These are phyloP conservation scores for Phytophthora lateralis DNA, from an alignment of 352 stramenopile genomes.

Conservation along the genomic window DNA sequence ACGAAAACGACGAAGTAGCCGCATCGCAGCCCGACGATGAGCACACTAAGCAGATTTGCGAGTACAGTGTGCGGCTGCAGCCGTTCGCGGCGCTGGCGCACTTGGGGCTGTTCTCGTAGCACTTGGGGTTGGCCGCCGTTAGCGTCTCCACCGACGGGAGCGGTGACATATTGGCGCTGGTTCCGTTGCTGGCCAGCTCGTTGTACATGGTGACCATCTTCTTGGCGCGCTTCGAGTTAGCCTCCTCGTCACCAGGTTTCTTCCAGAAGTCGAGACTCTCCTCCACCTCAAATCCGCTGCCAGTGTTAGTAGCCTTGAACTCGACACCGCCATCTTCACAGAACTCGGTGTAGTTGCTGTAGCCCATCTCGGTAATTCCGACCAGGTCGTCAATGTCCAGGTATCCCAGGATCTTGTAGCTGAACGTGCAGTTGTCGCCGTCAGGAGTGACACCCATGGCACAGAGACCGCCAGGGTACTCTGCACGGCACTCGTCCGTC, in stretches of 20 bases:
- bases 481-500: constrained; percentile 42
- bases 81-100: constrained; percentile 44
- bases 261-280: constrained; percentile 66
- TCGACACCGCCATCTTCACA: constrained; percentile 60
- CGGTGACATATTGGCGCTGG: constrained; percentile 46
- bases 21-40: constrained; percentile 36
- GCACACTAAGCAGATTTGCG: constrained; percentile 62
- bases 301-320: constrained; percentile 49
- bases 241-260: constrained; percentile 43
- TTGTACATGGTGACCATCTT: constrained; percentile 64
- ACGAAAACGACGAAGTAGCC: constrained; percentile 47
- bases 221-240: constrained; percentile 48
- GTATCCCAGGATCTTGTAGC: constrained; percentile 67
- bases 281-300: constrained; percentile 36
- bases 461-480: constrained; percentile 52
- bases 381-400: constrained; percentile 66
- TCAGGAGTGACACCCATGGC: constrained; percentile 47
- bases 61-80: constrained; percentile 58
- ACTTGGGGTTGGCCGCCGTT: constrained; percentile 50
- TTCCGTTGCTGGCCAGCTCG: constrained; percentile 36
- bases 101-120: constrained; percentile 53
- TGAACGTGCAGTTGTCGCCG: constrained; percentile 67
- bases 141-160: constrained; percentile 51
- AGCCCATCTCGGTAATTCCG: constrained; percentile 65
- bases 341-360: constrained; percentile 65